phyloP scores from a whole-genome alignment of 805 yeast genomes.

The Kazachstania kunashirensis region DNA sequence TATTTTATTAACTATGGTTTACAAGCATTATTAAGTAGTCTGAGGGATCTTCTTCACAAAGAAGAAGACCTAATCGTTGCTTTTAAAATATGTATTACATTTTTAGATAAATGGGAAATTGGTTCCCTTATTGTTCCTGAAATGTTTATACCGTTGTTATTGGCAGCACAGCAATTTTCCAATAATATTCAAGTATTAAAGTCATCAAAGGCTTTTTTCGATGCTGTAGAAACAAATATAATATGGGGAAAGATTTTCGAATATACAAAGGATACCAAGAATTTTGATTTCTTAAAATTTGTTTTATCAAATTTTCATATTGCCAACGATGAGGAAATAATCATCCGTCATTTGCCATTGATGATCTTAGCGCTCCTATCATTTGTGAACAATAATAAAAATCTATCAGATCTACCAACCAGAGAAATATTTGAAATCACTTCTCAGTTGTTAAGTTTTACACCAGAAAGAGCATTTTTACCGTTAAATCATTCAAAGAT shows the following conservation, averaged over 20 bases:
- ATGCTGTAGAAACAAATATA: conserved; percentile 68
- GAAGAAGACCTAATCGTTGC: conserved; percentile 36
- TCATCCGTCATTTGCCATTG: conserved; percentile 64
- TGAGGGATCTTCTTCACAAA: conserved; percentile 37
- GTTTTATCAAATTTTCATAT: conserved; percentile 59
- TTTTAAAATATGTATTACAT: conserved; percentile 55
- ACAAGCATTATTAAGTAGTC: conserved; percentile 40
- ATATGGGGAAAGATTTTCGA: conserved; percentile 62
- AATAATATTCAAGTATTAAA: conserved; percentile 34
- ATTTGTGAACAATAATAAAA: conserved; percentile 9
- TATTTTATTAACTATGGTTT: conserved; percentile 57
- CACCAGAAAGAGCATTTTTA: conserved; percentile 56
- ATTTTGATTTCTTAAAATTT: conserved; percentile 45
- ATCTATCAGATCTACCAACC: background rate
- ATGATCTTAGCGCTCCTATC: conserved; percentile 43
- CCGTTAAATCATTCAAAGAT: conserved; percentile 39
- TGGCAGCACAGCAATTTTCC: conserved; percentile 33
- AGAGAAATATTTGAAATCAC: conserved; percentile 13
- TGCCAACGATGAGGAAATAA: conserved; percentile 74
- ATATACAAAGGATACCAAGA: conserved; percentile 21
- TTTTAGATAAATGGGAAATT: conserved; percentile 93
- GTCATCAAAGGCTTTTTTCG: conserved; percentile 64
- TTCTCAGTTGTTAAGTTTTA: conserved; percentile 36
- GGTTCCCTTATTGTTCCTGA: conserved; percentile 66
- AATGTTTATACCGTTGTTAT: conserved; percentile 56